Percentiles rank a stretch among this genome's conserved stretches.
phyloP scores from a whole-genome alignment of 306 rosid species.

The Quercus parvula region DNA sequence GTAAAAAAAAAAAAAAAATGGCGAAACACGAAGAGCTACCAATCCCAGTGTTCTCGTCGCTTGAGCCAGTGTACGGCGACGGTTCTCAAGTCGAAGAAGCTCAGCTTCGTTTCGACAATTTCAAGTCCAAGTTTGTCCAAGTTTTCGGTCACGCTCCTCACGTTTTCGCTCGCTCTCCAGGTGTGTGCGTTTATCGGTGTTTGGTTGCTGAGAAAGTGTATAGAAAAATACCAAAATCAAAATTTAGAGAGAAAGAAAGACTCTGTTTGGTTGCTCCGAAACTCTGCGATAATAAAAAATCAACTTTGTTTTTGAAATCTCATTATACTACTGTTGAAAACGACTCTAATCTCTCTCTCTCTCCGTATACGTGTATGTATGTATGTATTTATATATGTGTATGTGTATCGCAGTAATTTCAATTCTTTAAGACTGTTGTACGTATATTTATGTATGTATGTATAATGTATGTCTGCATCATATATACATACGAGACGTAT shows the following conservation, averaged over 20 bases:
- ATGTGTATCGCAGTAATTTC: background rate
- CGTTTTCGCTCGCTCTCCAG: conserved; percentile 91
- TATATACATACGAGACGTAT: background rate
- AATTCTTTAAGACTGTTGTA: background rate
- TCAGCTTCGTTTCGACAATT: conserved; percentile 55
- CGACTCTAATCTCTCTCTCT: background rate
- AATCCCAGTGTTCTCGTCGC: conserved; percentile 56
- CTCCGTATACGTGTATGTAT: background rate
- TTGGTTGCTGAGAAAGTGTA: background rate
- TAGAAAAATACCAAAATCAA: background rate
- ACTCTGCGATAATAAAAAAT: background rate
- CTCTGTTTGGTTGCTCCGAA: too few species aligned
- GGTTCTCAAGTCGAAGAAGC: conserved; percentile 85
- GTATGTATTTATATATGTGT: background rate
- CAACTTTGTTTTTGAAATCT: background rate
- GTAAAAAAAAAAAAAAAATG: conserved; percentile 21
- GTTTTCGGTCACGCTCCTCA: conserved; percentile 62
- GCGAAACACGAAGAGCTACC: conserved; percentile 85
- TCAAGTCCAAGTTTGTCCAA: conserved; percentile 57
- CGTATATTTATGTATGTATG: background rate
- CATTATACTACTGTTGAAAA: background rate
- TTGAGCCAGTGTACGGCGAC: conserved; percentile 64
- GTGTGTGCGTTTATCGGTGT: conserved; percentile 20
- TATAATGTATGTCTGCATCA: background rate
- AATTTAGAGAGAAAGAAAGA: background rate